phyloP scores from a whole-genome alignment of 176 grass and related monocot genomes.

The Areca catechu region DNA sequence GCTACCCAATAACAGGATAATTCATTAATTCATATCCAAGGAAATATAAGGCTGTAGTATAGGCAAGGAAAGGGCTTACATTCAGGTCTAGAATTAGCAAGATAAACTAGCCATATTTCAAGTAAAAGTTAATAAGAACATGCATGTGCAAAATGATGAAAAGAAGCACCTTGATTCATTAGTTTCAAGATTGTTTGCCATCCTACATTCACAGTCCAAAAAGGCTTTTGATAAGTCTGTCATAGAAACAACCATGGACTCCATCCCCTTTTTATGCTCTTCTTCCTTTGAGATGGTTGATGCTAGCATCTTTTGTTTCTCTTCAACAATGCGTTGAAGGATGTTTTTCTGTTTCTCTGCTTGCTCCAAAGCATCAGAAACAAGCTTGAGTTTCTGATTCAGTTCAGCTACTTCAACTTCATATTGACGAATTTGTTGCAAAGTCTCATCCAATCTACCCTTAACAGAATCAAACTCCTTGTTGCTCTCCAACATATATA shows the following conservation, averaged over 20 bases:
- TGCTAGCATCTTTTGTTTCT: slow-evolving; percentile 38
- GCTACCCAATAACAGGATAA: too few species aligned
- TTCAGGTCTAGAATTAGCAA: too few species aligned
- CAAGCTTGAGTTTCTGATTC: slow-evolving; percentile 19
- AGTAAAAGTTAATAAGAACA: background rate
- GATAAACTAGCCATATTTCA: background rate
- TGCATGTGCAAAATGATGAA: slow-evolving; percentile 15
- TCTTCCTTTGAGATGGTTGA: slow-evolving; percentile 29
- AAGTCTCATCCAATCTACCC: slow-evolving; percentile 28
- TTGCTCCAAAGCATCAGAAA: slow-evolving; percentile 24
- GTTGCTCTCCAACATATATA: slow-evolving; percentile 25
- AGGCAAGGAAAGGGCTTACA: too few species aligned
- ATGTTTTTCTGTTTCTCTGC: slow-evolving; percentile 32
- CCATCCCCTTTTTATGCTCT: slow-evolving; percentile 24
- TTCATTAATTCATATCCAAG: too few species aligned
- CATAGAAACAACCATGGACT: slow-evolving; percentile 22
- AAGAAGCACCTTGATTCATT: slow-evolving; percentile 46
- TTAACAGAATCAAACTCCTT: slow-evolving; percentile 30
- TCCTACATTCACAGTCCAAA: slow-evolving; percentile 19
- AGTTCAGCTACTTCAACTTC: slow-evolving; percentile 23
- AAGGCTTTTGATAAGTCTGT: slow-evolving; percentile 26
- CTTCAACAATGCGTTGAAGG: slow-evolving; percentile 25
- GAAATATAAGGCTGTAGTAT: too few species aligned
- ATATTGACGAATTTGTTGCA: slow-evolving; percentile 35
- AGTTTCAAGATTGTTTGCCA: slow-evolving; percentile 30